These are phyloP conservation scores for Venturia oleaginea DNA, from an alignment of 2,329 filamentous ascomycete species.

Conservation along the genomic window DNA sequence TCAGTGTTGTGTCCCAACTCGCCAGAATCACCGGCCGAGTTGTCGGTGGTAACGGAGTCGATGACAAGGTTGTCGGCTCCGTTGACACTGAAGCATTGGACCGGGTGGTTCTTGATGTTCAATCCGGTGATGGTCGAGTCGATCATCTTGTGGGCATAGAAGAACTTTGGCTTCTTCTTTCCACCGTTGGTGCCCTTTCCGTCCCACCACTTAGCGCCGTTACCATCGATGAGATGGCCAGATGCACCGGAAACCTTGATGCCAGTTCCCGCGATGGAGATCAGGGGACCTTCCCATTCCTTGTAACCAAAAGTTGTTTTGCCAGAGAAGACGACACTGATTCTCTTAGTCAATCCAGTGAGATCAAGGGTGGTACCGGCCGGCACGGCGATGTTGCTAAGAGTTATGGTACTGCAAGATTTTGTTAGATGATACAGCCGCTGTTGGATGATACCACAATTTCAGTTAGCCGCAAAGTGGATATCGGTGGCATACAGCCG, in stretches of 20 bases:
- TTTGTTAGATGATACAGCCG: no score
- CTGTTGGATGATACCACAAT: no score
- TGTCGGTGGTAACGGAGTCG: conserved; percentile 46
- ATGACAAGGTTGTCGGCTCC: conserved; percentile 36
- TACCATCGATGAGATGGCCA: conserved; percentile 44
- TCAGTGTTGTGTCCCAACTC: conserved; percentile 42
- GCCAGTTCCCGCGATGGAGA: conserved; percentile 23
- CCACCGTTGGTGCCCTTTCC: conserved; percentile 34
- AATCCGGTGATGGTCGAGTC: conserved; percentile 34
- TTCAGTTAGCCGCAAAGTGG: no score
- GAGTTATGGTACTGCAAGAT: conserved; percentile 30
- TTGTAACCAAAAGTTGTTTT: conserved; percentile 12
- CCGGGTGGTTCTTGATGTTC: conserved; percentile 46
- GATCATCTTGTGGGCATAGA: conserved; percentile 8
- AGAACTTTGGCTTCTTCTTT: conserved; percentile 16
- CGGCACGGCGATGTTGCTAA: conserved; percentile 29
- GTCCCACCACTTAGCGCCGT: conserved; percentile 45
- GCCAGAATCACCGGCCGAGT: conserved; percentile 37
- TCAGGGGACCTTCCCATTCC: conserved; percentile 13
- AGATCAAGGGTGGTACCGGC: conserved; percentile 30
- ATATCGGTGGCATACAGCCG: no score
- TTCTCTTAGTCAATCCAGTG: conserved; percentile 24
- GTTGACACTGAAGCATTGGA: conserved; percentile 44
- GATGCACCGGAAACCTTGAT: conserved; percentile 50
- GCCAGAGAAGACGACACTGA: conserved; percentile 21